Evolutionary conservation across 169 alveolate genomes (phyloP).

Genomic region (Plasmodium cynomolgi): DNA sequence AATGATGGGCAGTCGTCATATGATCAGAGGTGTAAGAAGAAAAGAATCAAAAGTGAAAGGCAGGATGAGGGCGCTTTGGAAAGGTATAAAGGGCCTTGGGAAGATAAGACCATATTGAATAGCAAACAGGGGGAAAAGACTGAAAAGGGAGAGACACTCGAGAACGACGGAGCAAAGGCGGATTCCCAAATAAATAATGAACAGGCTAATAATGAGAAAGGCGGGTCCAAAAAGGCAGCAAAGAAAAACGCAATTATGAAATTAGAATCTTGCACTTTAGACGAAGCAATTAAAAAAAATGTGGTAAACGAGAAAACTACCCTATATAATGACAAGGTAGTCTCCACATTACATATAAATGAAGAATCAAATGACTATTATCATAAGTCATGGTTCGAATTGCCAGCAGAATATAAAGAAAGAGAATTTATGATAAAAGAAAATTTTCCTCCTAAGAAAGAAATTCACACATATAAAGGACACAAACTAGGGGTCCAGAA

Average conservation of each 20-base stretch:
- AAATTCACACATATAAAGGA: constrained; percentile 92
- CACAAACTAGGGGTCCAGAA: constrained; percentile 95
- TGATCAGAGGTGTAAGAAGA: constrained; percentile 15
- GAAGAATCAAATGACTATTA: constrained; percentile 40
- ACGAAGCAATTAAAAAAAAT: constrained; percentile 71
- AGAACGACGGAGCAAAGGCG: not conserved
- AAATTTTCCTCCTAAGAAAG: constrained; percentile 92
- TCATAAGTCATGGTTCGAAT: constrained; percentile 72
- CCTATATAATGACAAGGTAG: constrained; percentile 58
- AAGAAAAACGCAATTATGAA: constrained; percentile 15
- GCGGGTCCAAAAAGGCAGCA: not conserved
- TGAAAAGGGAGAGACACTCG: constrained; percentile 6
- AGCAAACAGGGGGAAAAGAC: constrained; percentile 2
- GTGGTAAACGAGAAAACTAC: constrained; percentile 47
- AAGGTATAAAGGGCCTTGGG: constrained; percentile 71
- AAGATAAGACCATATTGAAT: not conserved
- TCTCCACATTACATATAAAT: constrained; percentile 69
- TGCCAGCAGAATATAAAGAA: constrained; percentile 75
- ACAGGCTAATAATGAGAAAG: constrained; percentile 3
- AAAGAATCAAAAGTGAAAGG: constrained; percentile 21
- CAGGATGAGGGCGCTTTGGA: constrained; percentile 8
- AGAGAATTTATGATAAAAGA: constrained; percentile 75
- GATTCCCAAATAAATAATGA: constrained; percentile 8
- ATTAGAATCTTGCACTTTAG: constrained; percentile 47
- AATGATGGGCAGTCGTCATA: constrained; percentile 12